Conservation (phyloP, 331 rosid genomes). For the Prunus yedoensis region DNA sequence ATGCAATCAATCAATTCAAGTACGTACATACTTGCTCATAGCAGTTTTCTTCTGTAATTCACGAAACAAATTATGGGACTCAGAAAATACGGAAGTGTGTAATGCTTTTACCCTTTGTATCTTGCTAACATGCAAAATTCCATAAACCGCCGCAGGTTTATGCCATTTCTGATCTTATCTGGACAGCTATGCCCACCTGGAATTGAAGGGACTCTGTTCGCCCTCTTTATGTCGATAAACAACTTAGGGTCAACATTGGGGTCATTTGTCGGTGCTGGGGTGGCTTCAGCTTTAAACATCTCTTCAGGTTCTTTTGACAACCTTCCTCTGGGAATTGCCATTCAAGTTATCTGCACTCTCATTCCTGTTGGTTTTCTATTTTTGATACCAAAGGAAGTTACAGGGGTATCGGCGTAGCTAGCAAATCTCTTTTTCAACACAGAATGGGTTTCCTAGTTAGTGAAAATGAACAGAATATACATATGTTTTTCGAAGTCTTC, state of each 20-base stretch:
- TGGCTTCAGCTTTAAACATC: constrained; percentile 70
- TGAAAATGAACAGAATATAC: not conserved
- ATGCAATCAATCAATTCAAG: constrained; percentile 82
- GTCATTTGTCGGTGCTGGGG: constrained; percentile 66
- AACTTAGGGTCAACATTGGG: constrained; percentile 69
- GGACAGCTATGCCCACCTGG: constrained; percentile 91
- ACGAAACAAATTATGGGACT: not conserved
- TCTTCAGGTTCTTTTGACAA: constrained; percentile 79
- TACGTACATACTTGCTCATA: constrained; percentile 36
- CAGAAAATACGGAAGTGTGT: not conserved
- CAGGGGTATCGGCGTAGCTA: constrained; percentile 70
- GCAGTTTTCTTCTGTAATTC: not conserved
- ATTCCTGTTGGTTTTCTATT: constrained; percentile 68
- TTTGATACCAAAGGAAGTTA: constrained; percentile 84
- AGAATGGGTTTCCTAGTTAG: not conserved
- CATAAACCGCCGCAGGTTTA: constrained; percentile 57
- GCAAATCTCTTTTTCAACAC: too few relatives aligned
- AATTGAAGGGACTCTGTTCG: constrained; percentile 87
- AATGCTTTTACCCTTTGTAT: not conserved
- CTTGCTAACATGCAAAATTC: not conserved
- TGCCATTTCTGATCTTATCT: constrained; percentile 83
- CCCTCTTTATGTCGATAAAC: constrained; percentile 89
- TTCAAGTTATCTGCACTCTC: constrained; percentile 64
- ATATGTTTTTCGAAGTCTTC: not conserved
- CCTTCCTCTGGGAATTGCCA: constrained; percentile 53